phyloP scores from a whole-genome alignment of 768 basidiomycete species.

The Termitomyces sp. region DNA sequence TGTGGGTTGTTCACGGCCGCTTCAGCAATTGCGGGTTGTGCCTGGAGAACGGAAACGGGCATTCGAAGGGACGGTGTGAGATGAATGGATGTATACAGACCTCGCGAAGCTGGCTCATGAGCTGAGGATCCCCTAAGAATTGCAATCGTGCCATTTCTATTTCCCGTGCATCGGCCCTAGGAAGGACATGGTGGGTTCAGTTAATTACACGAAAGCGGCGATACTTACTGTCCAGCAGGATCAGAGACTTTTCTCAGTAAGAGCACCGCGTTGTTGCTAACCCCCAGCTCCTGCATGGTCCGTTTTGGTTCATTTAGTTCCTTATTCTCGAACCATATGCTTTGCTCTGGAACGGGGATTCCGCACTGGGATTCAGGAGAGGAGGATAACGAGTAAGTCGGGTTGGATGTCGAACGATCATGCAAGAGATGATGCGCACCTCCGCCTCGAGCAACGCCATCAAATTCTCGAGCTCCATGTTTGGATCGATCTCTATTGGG shows the following conservation, averaged over 20 bases:
- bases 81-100: conserved; percentile 36
- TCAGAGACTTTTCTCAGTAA: conserved; percentile 55
- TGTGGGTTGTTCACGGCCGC: conserved; percentile 67
- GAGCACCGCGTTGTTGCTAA: conserved; percentile 58
- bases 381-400: neutral
- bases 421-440: conserved; percentile 48
- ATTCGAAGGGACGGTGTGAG: neutral
- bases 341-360: conserved; percentile 69
- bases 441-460: conserved; percentile 94
- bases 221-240: conserved; percentile 37
- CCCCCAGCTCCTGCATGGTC: conserved; percentile 63
- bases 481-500: conserved; percentile 79
- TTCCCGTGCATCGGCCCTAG: conserved; percentile 71
- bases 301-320: conserved; percentile 64
- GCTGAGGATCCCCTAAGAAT: conserved; percentile 74
- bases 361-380: conserved; percentile 60
- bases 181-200: neutral
- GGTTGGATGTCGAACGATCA: neutral
- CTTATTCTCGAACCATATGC: conserved; percentile 60
- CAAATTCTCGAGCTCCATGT: conserved; percentile 90
- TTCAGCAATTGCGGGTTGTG: conserved; percentile 75
- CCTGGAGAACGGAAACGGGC: conserved; percentile 35
- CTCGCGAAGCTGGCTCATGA: conserved; percentile 71
- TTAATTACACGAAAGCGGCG: neutral
- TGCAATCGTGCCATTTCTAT: conserved; percentile 90